A percentile compares a stretch with the other conserved stretches of the same genome.
These are phyloP conservation scores for Neocucurbitaria cava DNA, from an alignment of 2,329 filamentous ascomycete species.

Conservation along the genomic window DNA sequence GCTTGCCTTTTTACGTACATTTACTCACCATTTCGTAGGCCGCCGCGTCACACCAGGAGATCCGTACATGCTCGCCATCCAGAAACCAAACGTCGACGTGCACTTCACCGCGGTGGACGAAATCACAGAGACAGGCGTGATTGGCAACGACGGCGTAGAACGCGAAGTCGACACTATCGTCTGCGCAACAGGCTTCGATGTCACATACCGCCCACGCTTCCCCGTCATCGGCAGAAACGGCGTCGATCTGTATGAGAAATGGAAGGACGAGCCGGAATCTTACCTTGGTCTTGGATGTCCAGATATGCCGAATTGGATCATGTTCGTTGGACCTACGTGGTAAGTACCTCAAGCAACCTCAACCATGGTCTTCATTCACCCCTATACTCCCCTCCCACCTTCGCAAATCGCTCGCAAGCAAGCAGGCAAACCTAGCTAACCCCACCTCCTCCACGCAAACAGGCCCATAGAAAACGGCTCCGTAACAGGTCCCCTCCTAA, in stretches of 20 bases:
- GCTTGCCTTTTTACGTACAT: no score
- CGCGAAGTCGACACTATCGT: slow-evolving; percentile 53
- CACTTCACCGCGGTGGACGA: slow-evolving; percentile 57
- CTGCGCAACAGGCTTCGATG: slow-evolving; percentile 56
- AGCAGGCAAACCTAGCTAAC: slow-evolving; percentile 8
- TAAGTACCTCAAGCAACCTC: slow-evolving; percentile 3
- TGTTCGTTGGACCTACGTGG: slow-evolving; percentile 49
- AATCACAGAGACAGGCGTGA: slow-evolving; percentile 55
- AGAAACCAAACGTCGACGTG: slow-evolving; percentile 59
- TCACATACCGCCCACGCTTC: slow-evolving; percentile 53
- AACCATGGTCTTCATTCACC: no score
- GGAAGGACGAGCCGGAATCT: slow-evolving; percentile 48
- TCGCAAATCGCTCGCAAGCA: no score
- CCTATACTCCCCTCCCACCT: no score
- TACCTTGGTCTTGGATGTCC: slow-evolving; percentile 54
- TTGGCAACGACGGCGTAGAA: slow-evolving; percentile 53
- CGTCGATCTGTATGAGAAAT: slow-evolving; percentile 49
- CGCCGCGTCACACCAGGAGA: slow-evolving; percentile 58
- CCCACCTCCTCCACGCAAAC: no score
- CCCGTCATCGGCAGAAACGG: slow-evolving; percentile 52
- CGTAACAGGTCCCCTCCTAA: slow-evolving; percentile 51
- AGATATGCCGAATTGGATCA: slow-evolving; percentile 54
- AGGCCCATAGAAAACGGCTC: slow-evolving; percentile 57
- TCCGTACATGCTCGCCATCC: slow-evolving; percentile 60
- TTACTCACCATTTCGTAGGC: slow-evolving; percentile 19